These are phyloP conservation scores for Metschnikowia aberdeeniae DNA, from an alignment of 805 yeast species.

Conservation along the genomic window DNA sequence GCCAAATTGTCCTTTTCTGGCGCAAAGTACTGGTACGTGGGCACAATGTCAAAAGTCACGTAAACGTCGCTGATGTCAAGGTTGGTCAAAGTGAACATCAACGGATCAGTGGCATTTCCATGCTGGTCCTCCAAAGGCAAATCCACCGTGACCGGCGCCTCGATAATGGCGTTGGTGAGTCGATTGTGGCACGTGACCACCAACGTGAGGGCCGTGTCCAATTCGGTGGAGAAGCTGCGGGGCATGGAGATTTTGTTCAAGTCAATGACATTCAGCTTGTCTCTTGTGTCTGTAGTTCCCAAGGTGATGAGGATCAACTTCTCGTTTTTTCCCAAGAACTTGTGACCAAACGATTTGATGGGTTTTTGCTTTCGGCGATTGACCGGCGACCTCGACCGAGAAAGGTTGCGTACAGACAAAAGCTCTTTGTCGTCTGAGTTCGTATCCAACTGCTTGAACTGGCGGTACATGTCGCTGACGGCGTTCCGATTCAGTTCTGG, in stretches of 20 bases:
- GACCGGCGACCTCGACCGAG: conserved; percentile 16
- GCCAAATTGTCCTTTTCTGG: conserved; percentile 5
- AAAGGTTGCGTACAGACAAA: conserved; percentile 7
- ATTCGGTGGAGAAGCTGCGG: conserved; percentile 72
- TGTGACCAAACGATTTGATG: conserved; percentile 82
- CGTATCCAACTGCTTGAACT: conserved; percentile 29
- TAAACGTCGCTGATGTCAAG: conserved; percentile 49
- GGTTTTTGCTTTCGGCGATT: conserved; percentile 39
- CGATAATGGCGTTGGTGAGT: conserved; percentile 29
- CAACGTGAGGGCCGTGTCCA: conserved; percentile 83
- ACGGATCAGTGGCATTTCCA: conserved; percentile 66
- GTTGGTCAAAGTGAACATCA: conserved; percentile 58
- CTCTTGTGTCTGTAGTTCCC: conserved; percentile 80
- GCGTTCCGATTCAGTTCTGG: conserved; percentile 31
- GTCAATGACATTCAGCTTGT: conserved; percentile 53
- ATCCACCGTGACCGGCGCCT: conserved; percentile 63
- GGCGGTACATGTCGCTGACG: conserved; percentile 37
- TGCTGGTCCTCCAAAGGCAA: conserved; percentile 79
- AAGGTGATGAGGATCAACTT: conserved; percentile 74
- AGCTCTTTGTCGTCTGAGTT: conserved; percentile 14
- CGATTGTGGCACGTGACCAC: conserved; percentile 46
- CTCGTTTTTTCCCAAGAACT: conserved; percentile 60
- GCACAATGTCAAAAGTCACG: conserved; percentile 80
- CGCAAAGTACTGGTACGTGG: conserved; percentile 62
- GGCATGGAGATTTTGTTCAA: conserved; percentile 72